Base-by-base conservation (phyloP, 2,329 filamentous ascomycete genomes). In the Aspergillus awamori region DNA sequence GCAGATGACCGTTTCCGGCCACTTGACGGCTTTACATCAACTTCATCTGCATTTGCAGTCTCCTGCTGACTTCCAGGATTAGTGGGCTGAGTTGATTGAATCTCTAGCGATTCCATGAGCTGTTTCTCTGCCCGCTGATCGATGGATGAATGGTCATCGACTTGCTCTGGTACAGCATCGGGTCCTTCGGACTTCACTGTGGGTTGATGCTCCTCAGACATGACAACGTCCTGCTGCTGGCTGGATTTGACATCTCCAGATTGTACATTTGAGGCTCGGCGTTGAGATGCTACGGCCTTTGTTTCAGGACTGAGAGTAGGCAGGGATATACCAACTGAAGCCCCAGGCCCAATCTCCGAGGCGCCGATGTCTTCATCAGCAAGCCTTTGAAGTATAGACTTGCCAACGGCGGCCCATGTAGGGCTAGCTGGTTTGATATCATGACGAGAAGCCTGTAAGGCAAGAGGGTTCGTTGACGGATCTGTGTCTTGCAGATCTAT, bases 1-100 rank as follows among this genome's bases (percentile, higher is more conserved):
- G 87, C 84, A 13, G 84, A 85, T 2, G 86, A 88, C 59, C 87
- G 79, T 72, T 89, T 89, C 20, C 86, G 81, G 22, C 80, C 80
- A 10, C 75, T 69, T 52, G 69, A 74, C n/a, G 65, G 65, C 56
- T 79, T 80, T 28, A 65, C 59, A 6, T 76, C 73, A 4, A 62
- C 52, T 10, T 71, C 73, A 13, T 77, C 74, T 3, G 58, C 57
- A 8, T 68, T 70, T 20, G 60, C 38, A 11, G 66, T 62, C 8
- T 72, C 69, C 51, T 70, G 67, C 38, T 64, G 67, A n/a, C 57
- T 61, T 6, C 61, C 28, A 28, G 45, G 47, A 24, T 74, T 70
- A 8, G 63, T 59, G 3, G 63, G 65, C 11, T 69, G 68, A 24
- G 61, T 58, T 1, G 71, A 73, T 47, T 74, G 71, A 22, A 67